Percentiles rank a stretch among this genome's conserved stretches.
Evolutionary conservation across 2,329 filamentous ascomycete species (phyloP).

Genomic region (Ceratocystis destructans): DNA sequence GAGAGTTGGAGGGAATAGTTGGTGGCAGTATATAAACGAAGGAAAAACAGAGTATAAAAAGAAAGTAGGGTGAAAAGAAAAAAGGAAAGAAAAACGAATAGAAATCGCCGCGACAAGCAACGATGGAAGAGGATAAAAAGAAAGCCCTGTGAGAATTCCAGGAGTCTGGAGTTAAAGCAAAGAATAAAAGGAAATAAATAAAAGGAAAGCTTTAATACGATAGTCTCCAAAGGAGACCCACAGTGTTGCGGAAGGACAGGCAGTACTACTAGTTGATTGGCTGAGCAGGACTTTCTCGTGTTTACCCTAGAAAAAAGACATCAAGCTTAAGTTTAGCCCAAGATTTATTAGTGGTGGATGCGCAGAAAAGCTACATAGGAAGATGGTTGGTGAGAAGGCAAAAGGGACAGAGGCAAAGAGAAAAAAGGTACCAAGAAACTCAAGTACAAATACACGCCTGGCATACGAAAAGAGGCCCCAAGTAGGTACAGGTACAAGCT

Average conservation of each 20-base stretch:
- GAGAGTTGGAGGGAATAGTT: background rate
- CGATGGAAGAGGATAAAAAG: background rate
- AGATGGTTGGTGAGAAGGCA: background rate
- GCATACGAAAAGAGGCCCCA: background rate
- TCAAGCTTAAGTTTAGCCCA: slow-evolving; percentile 8
- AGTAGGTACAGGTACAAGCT: background rate
- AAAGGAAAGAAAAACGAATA: background rate
- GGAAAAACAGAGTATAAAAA: background rate
- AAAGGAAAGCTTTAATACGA: background rate
- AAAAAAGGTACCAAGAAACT: background rate
- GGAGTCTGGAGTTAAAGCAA: background rate
- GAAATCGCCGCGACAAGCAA: background rate
- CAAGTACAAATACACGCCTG: background rate
- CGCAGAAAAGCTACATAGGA: background rate
- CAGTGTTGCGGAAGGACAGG: background rate
- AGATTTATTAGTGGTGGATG: background rate
- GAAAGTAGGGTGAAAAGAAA: background rate
- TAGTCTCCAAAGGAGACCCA: background rate
- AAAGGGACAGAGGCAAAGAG: background rate
- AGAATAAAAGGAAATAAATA: background rate
- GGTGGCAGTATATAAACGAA: background rate
- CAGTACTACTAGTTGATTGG: background rate
- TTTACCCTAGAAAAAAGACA: slow-evolving; percentile 11
- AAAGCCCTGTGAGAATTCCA: background rate
- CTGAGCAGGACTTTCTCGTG: slow-evolving; percentile 10